phyloP scores from a whole-genome alignment of 2,329 filamentous ascomycete genomes.

The Ampelomyces quisqualis region DNA sequence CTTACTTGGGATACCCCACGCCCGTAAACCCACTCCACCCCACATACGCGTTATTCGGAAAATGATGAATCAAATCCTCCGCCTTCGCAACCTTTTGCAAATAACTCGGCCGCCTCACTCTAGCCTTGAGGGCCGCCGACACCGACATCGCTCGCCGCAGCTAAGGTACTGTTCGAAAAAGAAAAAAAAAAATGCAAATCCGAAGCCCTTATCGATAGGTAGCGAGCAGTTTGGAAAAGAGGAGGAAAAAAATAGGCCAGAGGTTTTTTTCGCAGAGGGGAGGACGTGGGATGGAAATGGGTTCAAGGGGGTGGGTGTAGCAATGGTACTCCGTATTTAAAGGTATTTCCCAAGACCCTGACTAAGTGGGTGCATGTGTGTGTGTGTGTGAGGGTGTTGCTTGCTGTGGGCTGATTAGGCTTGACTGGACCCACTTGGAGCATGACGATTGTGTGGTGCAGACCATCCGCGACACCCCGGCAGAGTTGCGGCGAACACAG shows the following conservation, averaged over 20 bases:
- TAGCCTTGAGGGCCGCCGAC: constrained; percentile 73
- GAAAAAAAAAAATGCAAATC: too few relatives aligned
- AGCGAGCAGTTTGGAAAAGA: background rate
- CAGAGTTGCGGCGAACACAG: constrained; percentile 2
- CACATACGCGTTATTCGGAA: constrained; percentile 82
- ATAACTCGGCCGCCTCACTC: constrained; percentile 73
- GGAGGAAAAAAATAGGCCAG: too few relatives aligned
- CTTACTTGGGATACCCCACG: constrained; percentile 83
- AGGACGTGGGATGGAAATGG: constrained; percentile 2
- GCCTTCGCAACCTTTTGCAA: constrained; percentile 77
- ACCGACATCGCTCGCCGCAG: too few relatives aligned
- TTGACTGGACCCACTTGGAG: constrained; percentile 12
- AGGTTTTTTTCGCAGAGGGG: too few relatives aligned
- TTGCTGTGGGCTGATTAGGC: constrained; percentile 14
- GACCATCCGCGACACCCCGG: constrained; percentile 10
- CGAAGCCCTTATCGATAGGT: constrained; percentile 16
- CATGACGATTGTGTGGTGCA: constrained; percentile 13
- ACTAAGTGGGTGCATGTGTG: constrained; percentile 14
- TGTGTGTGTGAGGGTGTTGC: too few relatives aligned
- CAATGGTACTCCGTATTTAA: constrained; percentile 10
- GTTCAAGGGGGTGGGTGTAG: constrained; percentile 1
- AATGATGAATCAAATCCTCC: constrained; percentile 76
- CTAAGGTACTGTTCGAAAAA: too few relatives aligned
- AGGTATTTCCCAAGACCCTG: constrained; percentile 5
- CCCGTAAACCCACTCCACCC: constrained; percentile 92